A percentile compares a stretch with the other conserved stretches of the same genome.
Evolutionary conservation across 163 green algal genomes (phyloP).

Genomic region (Scenedesmus sp.): DNA sequence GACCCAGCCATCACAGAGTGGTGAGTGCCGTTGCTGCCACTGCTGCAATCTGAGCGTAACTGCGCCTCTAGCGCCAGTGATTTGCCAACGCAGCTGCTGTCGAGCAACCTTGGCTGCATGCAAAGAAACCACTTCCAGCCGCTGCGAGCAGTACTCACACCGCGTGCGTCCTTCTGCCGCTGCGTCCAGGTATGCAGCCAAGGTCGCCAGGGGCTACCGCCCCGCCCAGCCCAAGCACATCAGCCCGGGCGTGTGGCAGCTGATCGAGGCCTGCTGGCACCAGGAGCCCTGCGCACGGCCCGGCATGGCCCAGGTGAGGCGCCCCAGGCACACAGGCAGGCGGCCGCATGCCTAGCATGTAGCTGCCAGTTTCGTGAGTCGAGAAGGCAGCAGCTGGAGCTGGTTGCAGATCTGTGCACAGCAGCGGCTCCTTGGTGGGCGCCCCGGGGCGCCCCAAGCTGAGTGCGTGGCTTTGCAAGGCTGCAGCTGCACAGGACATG

Average conservation of each 20-base stretch:
- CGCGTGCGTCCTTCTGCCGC: neutral
- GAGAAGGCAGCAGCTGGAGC: too few relatives aligned
- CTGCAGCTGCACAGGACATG: neutral
- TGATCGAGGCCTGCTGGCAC: slow-evolving; percentile 14
- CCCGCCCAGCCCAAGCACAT: slow-evolving; percentile 11
- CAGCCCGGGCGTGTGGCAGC: neutral
- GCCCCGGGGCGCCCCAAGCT: too few relatives aligned
- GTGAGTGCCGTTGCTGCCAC: neutral
- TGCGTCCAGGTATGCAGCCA: slow-evolving; percentile 12
- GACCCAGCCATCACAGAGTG: slow-evolving; percentile 26
- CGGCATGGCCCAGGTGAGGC: slow-evolving; percentile 4
- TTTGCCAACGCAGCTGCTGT: neutral
- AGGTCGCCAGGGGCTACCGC: slow-evolving; percentile 36
- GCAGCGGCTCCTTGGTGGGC: too few relatives aligned
- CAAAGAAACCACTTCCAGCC: neutral
- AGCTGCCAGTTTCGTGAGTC: too few relatives aligned
- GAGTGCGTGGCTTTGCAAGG: too few relatives aligned
- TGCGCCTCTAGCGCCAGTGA: too few relatives aligned
- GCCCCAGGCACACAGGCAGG: neutral
- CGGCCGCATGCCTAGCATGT: too few relatives aligned
- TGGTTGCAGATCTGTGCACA: too few relatives aligned
- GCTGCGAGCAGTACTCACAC: neutral
- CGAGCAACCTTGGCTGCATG: neutral
- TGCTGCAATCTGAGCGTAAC: too few relatives aligned
- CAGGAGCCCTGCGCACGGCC: slow-evolving; percentile 14